Conservation (phyloP, 768 basidiomycete species). For the Lepiota subincarnata region DNA sequence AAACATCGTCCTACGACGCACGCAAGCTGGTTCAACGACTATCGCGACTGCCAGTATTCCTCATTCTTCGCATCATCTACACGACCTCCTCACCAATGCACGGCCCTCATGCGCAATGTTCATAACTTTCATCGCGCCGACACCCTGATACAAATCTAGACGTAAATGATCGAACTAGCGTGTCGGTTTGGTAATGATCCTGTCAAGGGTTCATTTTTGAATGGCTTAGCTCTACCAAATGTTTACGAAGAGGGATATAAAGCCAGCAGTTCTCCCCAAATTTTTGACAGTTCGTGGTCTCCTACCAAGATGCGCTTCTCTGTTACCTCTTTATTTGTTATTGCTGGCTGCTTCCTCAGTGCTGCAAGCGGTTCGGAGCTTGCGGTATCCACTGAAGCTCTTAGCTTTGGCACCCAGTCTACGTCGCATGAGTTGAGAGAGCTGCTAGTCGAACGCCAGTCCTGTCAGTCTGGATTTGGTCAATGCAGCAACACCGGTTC, state of each 20-base stretch:
- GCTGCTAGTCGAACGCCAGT: not conserved
- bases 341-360: not conserved
- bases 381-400: not conserved
- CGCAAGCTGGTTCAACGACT: not conserved
- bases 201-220: no score
- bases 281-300: not conserved
- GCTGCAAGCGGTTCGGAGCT: not conserved
- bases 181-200: no score
- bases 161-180: no score
- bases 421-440: not conserved
- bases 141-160: no score
- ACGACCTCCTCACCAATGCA: no score
- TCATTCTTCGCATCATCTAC: no score
- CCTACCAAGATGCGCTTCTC: constrained; percentile 1
- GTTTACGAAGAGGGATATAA: no score
- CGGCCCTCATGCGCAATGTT: no score
- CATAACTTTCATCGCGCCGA: no score
- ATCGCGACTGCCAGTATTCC: no score
- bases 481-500: not conserved
- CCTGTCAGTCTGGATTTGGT: constrained; percentile 1
- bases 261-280: no score
- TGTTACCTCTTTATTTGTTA: not conserved
- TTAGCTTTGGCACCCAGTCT: not conserved
- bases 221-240: no score
- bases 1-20: not conserved